These are phyloP conservation scores for Crithidia sp. DNA, from an alignment of 208 protist species.

Conservation along the genomic window DNA sequence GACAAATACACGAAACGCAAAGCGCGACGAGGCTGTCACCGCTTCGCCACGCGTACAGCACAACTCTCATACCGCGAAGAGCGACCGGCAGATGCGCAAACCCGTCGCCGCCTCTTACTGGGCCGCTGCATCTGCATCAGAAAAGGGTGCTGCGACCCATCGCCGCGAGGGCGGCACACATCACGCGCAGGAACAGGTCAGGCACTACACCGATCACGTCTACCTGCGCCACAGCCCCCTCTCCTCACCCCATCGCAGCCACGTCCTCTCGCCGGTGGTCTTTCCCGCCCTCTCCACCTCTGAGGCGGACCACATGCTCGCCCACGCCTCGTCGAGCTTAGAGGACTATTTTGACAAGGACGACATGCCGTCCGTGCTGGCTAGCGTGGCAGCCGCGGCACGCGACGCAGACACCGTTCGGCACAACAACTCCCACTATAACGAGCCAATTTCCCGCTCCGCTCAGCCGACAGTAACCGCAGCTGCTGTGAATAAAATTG, in stretches of 20 bases:
- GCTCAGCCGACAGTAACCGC: neutral
- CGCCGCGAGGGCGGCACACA: too few species aligned
- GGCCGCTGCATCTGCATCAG: too few species aligned
- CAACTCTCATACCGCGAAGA: too few species aligned
- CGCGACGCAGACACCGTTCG: neutral
- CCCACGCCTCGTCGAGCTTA: conserved; percentile 7
- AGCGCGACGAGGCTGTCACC: neutral
- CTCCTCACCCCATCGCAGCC: neutral
- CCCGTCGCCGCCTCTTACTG: too few species aligned
- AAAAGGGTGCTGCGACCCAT: too few species aligned
- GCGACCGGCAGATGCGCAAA: too few species aligned
- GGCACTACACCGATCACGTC: neutral
- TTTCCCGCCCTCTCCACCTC: conserved; percentile 15
- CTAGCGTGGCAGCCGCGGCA: conserved; percentile 12
- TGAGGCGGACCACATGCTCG: conserved; percentile 15
- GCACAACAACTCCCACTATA: neutral
- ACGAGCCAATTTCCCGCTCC: neutral
- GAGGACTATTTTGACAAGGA: conserved; percentile 26
- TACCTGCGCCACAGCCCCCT: conserved; percentile 15
- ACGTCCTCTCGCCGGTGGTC: conserved; percentile 20
- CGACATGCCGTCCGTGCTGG: conserved; percentile 21
- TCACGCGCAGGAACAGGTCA: too few species aligned
- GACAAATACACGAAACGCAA: neutral
- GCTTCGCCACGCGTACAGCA: neutral
- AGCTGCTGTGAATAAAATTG: neutral